phyloP scores from a whole-genome alignment of 306 rosid species.

The Corylus heterophylla region DNA sequence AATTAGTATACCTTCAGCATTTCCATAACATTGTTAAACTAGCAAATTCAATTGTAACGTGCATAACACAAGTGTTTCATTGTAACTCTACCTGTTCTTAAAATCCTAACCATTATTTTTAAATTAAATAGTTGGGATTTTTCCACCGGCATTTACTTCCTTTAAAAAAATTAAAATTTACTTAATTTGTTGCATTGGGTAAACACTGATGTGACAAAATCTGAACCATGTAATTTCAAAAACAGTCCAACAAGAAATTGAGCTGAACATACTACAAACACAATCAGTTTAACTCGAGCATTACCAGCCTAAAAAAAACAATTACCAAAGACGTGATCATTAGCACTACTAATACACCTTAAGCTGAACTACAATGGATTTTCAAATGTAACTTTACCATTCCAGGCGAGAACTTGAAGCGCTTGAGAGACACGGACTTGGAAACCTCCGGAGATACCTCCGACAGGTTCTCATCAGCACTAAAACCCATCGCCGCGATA shows the following conservation, averaged over 20 bases:
- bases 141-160: too few relatives aligned
- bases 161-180: too few relatives aligned
- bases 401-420: constrained; percentile 90
- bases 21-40: not conserved
- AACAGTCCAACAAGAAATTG: too few relatives aligned
- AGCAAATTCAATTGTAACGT: not conserved
- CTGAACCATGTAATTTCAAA: too few relatives aligned
- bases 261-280: not conserved
- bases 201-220: too few relatives aligned
- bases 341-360: too few relatives aligned
- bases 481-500: constrained; percentile 4
- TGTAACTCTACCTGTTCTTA: not conserved
- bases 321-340: not conserved
- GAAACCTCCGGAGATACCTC: constrained; percentile 67
- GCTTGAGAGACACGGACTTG: constrained; percentile 56
- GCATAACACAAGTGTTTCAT: not conserved
- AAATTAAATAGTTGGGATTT: too few relatives aligned
- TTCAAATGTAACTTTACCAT: constrained; percentile 48
- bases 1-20: not conserved
- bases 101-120: too few relatives aligned
- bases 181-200: too few relatives aligned
- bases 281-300: not conserved
- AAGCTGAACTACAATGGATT: not conserved
- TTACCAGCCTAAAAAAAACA: not conserved
- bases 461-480: constrained; percentile 22